These are phyloP conservation scores for Penicillium fimorum DNA, from an alignment of 495 filamentous ascomycete species.

Conservation along the genomic window DNA sequence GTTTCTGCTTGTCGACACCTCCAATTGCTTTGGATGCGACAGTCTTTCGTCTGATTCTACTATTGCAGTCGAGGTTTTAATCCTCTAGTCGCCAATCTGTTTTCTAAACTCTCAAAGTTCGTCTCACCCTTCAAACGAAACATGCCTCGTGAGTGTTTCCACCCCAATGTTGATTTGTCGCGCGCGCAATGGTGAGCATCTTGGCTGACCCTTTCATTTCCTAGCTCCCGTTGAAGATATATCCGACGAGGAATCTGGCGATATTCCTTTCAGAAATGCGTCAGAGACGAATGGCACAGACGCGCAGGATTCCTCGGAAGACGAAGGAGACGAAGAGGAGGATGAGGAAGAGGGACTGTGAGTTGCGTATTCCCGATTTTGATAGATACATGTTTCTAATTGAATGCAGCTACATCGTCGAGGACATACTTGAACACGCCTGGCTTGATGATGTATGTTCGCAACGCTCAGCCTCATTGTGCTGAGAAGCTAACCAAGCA, in stretches of 20 bases:
- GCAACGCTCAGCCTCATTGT: neutral
- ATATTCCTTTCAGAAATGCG: slow-evolving; percentile 40
- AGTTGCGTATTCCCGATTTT: slow-evolving; percentile 13
- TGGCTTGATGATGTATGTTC: slow-evolving; percentile 39
- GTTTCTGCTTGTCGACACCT: slow-evolving; percentile 15
- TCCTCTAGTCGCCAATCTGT: slow-evolving; percentile 34
- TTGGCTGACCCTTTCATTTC: slow-evolving; percentile 12
- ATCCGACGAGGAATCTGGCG: slow-evolving; percentile 50
- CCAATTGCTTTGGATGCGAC: slow-evolving; percentile 8
- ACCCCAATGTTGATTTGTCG: slow-evolving; percentile 17
- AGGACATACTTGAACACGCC: slow-evolving; percentile 53
- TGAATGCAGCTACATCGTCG: slow-evolving; percentile 55
- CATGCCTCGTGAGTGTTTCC: slow-evolving; percentile 41
- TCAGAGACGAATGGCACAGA: slow-evolving; percentile 28
- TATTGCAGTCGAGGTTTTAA: neutral
- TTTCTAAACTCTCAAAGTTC: slow-evolving; percentile 31
- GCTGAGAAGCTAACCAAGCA: slow-evolving; percentile 16
- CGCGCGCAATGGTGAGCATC: slow-evolving; percentile 12
- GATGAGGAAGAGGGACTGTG: slow-evolving; percentile 46
- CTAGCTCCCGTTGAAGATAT: slow-evolving; percentile 41
- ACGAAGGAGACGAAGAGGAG: slow-evolving; percentile 37
- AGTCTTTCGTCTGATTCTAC: neutral
- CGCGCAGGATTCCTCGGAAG: slow-evolving; percentile 21
- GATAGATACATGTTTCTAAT: slow-evolving; percentile 28
- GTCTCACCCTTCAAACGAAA: slow-evolving; percentile 24